Evolutionary conservation across 768 basidiomycete species (phyloP).

Genomic region (Panus rudis): DNA sequence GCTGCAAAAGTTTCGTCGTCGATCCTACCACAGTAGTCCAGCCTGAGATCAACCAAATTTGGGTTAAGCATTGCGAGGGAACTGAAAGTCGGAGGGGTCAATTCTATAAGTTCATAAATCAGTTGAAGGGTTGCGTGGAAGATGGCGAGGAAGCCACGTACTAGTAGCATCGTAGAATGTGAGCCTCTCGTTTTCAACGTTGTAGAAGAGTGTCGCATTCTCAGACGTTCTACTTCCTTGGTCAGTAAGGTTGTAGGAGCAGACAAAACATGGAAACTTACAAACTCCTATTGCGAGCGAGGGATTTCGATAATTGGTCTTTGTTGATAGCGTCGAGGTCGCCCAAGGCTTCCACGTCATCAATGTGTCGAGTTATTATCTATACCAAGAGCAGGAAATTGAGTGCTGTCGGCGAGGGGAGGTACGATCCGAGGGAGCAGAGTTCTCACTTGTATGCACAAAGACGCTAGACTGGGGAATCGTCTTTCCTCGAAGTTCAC

Average conservation of each 20-base stretch:
- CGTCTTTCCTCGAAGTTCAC: conserved; percentile 62
- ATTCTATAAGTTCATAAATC: conserved; percentile 54
- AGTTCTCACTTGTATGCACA: conserved; percentile 69
- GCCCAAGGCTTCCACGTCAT: conserved; percentile 84
- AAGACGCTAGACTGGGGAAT: conserved; percentile 62
- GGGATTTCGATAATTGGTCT: conserved; percentile 75
- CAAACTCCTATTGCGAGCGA: conserved; percentile 78
- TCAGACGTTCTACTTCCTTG: conserved; percentile 52
- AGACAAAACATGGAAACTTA: conserved; percentile 35
- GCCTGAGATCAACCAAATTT: conserved; percentile 67
- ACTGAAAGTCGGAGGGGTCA: conserved; percentile 58
- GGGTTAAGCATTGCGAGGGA: conserved; percentile 79
- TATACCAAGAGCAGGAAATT: conserved; percentile 22
- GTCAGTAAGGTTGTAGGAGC: conserved; percentile 6
- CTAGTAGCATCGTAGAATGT: conserved; percentile 87
- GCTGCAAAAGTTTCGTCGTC: conserved; percentile 50
- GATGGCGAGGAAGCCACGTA: no score
- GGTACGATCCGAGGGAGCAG: background rate
- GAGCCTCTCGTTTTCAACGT: conserved; percentile 55
- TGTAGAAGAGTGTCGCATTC: conserved; percentile 83
- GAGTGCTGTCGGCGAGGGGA: background rate
- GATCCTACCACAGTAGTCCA: conserved; percentile 84
- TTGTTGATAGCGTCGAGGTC: conserved; percentile 82
- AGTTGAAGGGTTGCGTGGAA: no score
- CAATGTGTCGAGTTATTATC: conserved; percentile 81